Evolutionary conservation across 2,329 filamentous ascomycete species (phyloP).

Genomic region (Colletotrichum nymphaeae): DNA sequence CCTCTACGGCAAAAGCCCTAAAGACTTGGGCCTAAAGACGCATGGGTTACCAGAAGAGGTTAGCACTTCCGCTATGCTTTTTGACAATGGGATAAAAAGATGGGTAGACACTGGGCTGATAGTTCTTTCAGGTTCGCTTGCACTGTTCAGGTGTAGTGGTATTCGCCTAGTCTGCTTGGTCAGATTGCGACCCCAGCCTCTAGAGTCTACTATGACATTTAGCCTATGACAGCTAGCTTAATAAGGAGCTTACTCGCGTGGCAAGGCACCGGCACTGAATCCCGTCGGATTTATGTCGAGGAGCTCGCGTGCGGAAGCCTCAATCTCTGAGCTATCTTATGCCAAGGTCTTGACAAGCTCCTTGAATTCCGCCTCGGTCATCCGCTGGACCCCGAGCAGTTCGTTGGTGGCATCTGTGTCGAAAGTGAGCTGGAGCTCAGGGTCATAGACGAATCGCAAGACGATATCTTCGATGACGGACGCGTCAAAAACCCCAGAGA

Average conservation of each 20-base stretch:
- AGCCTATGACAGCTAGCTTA: neutral
- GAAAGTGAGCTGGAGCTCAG: neutral
- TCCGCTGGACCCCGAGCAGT: neutral
- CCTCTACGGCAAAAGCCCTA: neutral
- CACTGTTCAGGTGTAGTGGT: neutral
- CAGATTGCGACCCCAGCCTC: neutral
- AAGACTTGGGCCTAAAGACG: neutral
- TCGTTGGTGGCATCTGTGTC: neutral
- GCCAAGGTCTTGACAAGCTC: neutral
- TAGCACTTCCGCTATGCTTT: neutral
- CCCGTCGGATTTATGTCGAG: neutral
- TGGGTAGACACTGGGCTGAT: neutral
- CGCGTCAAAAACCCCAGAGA: slow-evolving; percentile 5
- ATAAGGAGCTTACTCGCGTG: neutral
- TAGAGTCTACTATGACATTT: neutral
- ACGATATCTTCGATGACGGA: neutral
- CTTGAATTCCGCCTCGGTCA: neutral
- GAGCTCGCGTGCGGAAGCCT: neutral
- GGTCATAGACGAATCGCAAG: neutral
- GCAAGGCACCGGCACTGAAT: neutral
- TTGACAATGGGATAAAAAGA: neutral
- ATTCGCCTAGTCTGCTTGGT: neutral
- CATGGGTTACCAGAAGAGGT: neutral
- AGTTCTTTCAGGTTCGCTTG: neutral
- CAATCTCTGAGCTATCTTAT: neutral